phyloP scores from a whole-genome alignment of 345 rosid species.

The Raphanus sativus region DNA sequence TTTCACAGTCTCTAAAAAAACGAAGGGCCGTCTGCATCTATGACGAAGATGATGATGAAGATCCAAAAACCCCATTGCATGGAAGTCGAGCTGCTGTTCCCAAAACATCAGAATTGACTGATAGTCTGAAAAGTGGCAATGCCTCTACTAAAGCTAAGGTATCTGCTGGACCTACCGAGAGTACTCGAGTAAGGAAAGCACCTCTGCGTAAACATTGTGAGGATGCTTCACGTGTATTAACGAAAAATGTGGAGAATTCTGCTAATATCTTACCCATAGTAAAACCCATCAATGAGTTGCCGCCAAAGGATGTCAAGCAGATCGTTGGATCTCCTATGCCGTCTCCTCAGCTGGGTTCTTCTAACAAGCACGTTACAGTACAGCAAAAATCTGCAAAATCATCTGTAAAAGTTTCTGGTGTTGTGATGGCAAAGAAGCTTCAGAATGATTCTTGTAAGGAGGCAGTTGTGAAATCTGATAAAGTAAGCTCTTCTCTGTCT shows the following conservation, averaged over 20 bases:
- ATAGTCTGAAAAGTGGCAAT: slow-evolving; percentile 39
- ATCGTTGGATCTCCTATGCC: slow-evolving; percentile 49
- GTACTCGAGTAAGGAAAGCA: slow-evolving; percentile 39
- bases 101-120: slow-evolving; percentile 40
- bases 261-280: slow-evolving; percentile 37
- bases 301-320: slow-evolving; percentile 47
- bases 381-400: slow-evolving; percentile 47
- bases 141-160: slow-evolving; percentile 38
- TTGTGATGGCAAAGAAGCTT: slow-evolving; percentile 50
- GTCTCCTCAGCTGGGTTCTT: slow-evolving; percentile 49
- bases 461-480: slow-evolving; percentile 36
- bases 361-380: slow-evolving; percentile 44
- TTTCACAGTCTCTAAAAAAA: slow-evolving; percentile 52
- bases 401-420: slow-evolving; percentile 43
- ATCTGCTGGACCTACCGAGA: slow-evolving; percentile 43
- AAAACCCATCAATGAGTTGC: slow-evolving; percentile 48
- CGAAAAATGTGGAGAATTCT: slow-evolving; percentile 39
- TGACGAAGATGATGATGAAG: slow-evolving; percentile 70
- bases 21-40: slow-evolving; percentile 83
- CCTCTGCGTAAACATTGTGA: slow-evolving; percentile 43
- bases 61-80: slow-evolving; percentile 90
- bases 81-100: slow-evolving; percentile 49
- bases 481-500: slow-evolving; percentile 51
- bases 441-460: slow-evolving; percentile 51
- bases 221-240: slow-evolving; percentile 38